Conservation (phyloP, 2,329 filamentous ascomycete genomes). For the Pseudogymnoascus sp. region DNA sequence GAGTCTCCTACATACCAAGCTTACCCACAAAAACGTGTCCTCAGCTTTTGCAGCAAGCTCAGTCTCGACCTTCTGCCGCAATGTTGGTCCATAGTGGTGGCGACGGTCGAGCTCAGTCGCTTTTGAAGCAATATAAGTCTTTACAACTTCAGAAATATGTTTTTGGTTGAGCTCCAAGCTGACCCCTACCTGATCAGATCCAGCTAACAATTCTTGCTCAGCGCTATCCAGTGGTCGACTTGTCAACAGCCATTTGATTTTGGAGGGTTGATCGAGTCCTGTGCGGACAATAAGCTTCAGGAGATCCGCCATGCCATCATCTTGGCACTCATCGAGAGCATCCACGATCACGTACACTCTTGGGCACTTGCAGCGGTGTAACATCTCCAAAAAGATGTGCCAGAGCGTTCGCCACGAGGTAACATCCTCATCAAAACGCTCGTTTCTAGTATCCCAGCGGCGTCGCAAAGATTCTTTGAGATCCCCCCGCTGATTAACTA, state of each 20-base stretch:
- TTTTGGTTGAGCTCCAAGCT: no score
- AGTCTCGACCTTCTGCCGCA: no score
- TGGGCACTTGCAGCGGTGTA: constrained; percentile 8
- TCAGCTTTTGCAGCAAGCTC: no score
- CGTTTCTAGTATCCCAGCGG: constrained; percentile 7
- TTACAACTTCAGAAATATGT: no score
- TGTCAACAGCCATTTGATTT: constrained; percentile 28
- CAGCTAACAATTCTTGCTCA: constrained; percentile 21
- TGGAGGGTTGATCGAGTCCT: constrained; percentile 19
- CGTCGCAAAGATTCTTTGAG: no score
- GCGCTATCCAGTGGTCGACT: constrained; percentile 24
- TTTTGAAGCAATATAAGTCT: no score
- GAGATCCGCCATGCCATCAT: constrained; percentile 6
- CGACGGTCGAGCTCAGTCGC: no score
- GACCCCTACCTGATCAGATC: constrained; percentile 19
- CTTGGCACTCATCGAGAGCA: constrained; percentile 18
- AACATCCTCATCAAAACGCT: background rate
- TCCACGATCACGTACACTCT: constrained; percentile 17
- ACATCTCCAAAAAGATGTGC: constrained; percentile 12
- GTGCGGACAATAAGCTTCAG: constrained; percentile 10
- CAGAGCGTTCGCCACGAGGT: constrained; percentile 11
- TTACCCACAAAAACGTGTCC: no score
- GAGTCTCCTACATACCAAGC: constrained; percentile 26
- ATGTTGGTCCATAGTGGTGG: no score
- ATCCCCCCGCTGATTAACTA: no score